phyloP scores from a whole-genome alignment of 345 rosid species.

The Gossypium arboreum region DNA sequence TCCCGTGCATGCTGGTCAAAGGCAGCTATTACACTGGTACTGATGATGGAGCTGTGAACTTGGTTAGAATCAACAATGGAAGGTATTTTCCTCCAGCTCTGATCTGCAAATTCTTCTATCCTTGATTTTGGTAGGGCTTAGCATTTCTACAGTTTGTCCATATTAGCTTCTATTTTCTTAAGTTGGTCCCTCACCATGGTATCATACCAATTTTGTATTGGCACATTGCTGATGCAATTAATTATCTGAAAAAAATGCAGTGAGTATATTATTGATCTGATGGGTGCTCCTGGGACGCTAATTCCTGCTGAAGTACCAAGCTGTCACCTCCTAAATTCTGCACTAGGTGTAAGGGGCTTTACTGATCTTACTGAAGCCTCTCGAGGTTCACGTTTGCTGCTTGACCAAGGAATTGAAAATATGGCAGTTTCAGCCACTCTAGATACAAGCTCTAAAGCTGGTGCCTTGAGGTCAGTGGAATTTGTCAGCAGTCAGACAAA shows the following conservation, averaged over 20 bases:
- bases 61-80: conserved; percentile 64
- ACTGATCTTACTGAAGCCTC: conserved; percentile 35
- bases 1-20: conserved; percentile 92
- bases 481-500: conserved; percentile 36
- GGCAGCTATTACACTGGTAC: conserved; percentile 97
- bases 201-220: conserved; percentile 9
- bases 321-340: conserved; percentile 50
- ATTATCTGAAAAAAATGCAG: conserved; percentile 39
- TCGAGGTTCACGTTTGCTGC: conserved; percentile 28
- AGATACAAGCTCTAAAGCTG: conserved; percentile 22
- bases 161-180: neutral
- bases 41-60: conserved; percentile 91
- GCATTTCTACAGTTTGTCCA: neutral
- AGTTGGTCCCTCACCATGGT: neutral
- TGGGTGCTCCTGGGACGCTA: conserved; percentile 97
- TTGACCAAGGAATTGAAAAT: conserved; percentile 36
- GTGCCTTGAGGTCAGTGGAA: conserved; percentile 29
- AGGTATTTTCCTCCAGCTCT: conserved; percentile 40
- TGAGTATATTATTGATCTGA: conserved; percentile 90
- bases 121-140: neutral
- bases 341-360: conserved; percentile 44
- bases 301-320: conserved; percentile 89
- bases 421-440: conserved; percentile 26
- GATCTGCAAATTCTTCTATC: conserved; percentile 7
- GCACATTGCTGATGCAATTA: conserved; percentile 15